Base-by-base conservation (phyloP, 2,329 filamentous ascomycete species). In the Apiospora rasikravindrae region DNA sequence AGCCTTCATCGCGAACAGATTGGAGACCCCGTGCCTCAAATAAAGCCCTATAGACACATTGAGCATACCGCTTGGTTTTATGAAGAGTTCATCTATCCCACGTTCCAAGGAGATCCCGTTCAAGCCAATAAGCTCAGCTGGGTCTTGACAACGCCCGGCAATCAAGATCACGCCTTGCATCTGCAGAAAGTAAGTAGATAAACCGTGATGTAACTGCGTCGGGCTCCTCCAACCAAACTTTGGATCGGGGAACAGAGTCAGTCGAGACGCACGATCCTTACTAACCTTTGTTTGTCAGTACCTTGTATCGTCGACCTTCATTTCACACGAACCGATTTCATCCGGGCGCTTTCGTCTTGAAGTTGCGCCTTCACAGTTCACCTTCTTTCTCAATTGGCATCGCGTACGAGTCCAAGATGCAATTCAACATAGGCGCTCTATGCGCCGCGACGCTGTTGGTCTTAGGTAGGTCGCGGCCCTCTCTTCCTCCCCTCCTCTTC, bases 101-200 rank as follows among this genome's bases (percentile, higher is more conserved):
- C 57, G 57, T 64, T 64, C 57, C 33, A 6, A 40, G 6, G 8
- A 40, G 57, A 14, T 24, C 13, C 8, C 8, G 4, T 6, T 14
- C 4, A 13, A 40, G 22, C 57, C 57, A 64, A 64, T 64, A 0
- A 64, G 19, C 57, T 14, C 33, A 11, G 8, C 8, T 2, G 2
- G 33, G 40, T 40, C 40, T 6, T 33, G 40, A 40, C n/a, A 22
- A 2, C 57, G 24, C 2, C 19, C 57, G 57, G 57, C 57, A 64
- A 11, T 64, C 33, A 13, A 37, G 8, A 40, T n/a, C 33, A 40
- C 19, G 33, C 57, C 57, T 40, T 64, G 57, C 57, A 40, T n/a
- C 33, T 64, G 57, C 33, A 64, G 57, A 61, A 37, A 10, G 57
- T 64, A 33, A 64, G 57, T 64, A 64, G 57, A 40, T 40, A 64